Conservation (phyloP, 768 basidiomycete species). For the Mycena vulgaris region DNA sequence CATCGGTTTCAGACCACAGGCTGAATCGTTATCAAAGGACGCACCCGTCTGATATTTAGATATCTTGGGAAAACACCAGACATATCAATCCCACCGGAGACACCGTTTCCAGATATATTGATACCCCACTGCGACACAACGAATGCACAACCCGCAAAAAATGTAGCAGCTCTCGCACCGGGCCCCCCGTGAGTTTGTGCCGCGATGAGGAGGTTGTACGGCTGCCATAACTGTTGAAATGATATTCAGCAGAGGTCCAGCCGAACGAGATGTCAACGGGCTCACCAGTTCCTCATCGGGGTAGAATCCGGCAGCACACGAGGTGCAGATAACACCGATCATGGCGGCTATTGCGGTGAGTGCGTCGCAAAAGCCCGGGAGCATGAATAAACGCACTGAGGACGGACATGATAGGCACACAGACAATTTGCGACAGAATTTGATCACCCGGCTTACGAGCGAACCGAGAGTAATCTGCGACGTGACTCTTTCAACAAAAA, state of each 20-base stretch:
- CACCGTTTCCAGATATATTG: neutral
- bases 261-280: neutral
- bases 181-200: neutral
- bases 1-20: neutral
- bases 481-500: neutral
- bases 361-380: neutral
- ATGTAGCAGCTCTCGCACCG: neutral
- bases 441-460: conserved; percentile 1
- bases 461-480: neutral
- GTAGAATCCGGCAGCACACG: neutral
- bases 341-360: neutral
- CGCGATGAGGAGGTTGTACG: neutral
- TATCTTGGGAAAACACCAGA: neutral
- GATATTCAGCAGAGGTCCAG: neutral
- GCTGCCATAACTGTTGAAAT: neutral
- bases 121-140: neutral
- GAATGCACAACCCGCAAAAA: neutral
- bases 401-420: neutral
- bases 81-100: neutral
- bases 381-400: neutral
- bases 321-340: neutral
- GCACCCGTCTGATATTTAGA: neutral
- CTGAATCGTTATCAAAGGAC: neutral
- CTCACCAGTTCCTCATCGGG: neutral
- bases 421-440: neutral